Evolutionary conservation across 75 land plant species (phyloP).

Genomic region (Pinus taeda): DNA sequence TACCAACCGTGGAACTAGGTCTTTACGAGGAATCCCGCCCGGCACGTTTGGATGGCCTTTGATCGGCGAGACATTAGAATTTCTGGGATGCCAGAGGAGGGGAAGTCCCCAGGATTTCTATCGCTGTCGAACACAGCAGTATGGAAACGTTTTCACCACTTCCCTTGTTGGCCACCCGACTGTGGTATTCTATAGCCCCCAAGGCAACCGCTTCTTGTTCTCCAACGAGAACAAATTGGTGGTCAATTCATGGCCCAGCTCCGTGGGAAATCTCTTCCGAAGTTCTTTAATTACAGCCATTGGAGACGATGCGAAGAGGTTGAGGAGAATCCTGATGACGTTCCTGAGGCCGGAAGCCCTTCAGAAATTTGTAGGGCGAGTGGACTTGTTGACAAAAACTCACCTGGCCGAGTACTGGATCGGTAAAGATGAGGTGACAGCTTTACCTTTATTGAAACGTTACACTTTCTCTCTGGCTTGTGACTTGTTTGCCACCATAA

Average conservation of each 20-base stretch:
- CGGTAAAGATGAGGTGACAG: background rate
- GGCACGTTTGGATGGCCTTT: background rate
- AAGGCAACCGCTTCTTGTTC: slow-evolving; percentile 51
- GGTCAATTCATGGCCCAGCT: slow-evolving; percentile 29
- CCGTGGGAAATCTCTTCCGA: slow-evolving; percentile 12
- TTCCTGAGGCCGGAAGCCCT: slow-evolving; percentile 25
- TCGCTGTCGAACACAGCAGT: slow-evolving; percentile 12
- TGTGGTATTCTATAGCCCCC: slow-evolving; percentile 26
- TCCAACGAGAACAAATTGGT: slow-evolving; percentile 50
- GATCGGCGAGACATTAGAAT: background rate
- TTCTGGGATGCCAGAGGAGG: background rate
- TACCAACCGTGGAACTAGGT: no score
- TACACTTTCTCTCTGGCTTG: background rate
- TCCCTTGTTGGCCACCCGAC: slow-evolving; percentile 17
- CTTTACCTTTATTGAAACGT: slow-evolving; percentile 17
- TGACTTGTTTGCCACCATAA: slow-evolving; percentile 15
- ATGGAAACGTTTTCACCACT: slow-evolving; percentile 34
- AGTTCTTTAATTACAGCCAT: background rate
- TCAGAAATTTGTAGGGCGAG: slow-evolving; percentile 5
- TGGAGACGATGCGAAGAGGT: slow-evolving; percentile 8
- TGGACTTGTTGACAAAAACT: background rate
- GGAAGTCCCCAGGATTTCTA: background rate
- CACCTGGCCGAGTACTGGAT: background rate
- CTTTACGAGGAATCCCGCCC: background rate
- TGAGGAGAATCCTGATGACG: slow-evolving; percentile 10